Conservation (phyloP, 228 moss, liverwort and hornwort genomes). For the Sphagnum magellanicum region DNA sequence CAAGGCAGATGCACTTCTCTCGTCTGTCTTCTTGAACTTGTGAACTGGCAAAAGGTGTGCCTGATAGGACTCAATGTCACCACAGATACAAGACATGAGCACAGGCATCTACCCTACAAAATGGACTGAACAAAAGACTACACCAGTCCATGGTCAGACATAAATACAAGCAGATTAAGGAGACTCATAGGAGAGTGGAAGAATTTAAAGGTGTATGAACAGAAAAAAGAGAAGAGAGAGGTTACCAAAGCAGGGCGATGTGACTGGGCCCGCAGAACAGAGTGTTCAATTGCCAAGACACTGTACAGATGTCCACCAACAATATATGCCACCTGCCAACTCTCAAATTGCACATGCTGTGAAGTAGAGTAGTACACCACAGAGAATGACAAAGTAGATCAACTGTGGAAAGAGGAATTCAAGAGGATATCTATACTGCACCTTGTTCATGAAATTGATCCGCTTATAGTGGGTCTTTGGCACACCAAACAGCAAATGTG, state of each 20-base stretch:
- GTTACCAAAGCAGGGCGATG: conserved; percentile 82
- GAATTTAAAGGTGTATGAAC: conserved; percentile 1
- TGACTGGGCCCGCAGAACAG: conserved; percentile 71
- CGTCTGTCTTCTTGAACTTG: conserved; percentile 64
- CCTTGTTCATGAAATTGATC: conserved; percentile 79
- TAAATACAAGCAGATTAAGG: not conserved
- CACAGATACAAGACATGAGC: not conserved
- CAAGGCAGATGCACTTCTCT: conserved; percentile 49
- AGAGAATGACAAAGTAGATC: not conserved
- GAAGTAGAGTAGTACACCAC: not conserved
- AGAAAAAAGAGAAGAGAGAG: conserved; percentile 4
- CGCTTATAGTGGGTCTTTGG: conserved; percentile 77
- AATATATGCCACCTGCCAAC: conserved; percentile 67
- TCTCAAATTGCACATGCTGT: not conserved
- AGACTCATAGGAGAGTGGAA: not conserved
- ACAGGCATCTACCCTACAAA: not conserved
- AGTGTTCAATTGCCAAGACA: conserved; percentile 79
- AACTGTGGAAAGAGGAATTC: not conserved
- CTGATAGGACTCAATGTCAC: conserved; percentile 14
- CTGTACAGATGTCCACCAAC: conserved; percentile 70
- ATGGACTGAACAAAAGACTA: not conserved
- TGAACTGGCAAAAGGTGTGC: conserved; percentile 80
- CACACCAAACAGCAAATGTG: conserved; percentile 64
- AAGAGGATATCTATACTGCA: conserved; percentile 2
- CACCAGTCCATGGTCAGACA: not conserved